These are phyloP conservation scores for Rhodamnia rubescens DNA, from an alignment of 345 rosid species.

Conservation along the genomic window DNA sequence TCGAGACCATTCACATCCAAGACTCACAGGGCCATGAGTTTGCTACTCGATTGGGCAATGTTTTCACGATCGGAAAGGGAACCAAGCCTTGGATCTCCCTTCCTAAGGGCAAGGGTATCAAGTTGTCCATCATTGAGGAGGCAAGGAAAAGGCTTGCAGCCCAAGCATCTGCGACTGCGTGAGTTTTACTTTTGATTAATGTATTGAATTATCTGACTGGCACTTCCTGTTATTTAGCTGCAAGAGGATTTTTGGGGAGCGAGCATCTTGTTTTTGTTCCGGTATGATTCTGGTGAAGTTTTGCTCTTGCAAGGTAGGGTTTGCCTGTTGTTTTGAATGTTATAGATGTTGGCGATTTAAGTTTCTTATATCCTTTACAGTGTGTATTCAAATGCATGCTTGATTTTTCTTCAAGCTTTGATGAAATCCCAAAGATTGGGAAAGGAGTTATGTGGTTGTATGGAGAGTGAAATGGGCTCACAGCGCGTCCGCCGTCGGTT, in stretches of 20 bases:
- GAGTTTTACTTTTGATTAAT: not conserved
- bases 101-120: slow-evolving; percentile 87
- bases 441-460: not conserved
- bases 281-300: not conserved
- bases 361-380: not conserved
- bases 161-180: slow-evolving; percentile 28
- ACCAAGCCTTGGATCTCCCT: slow-evolving; percentile 80
- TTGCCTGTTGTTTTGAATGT: not conserved
- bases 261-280: not conserved
- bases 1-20: slow-evolving; percentile 71
- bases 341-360: not conserved
- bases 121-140: slow-evolving; percentile 73
- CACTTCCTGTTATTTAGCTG: not conserved
- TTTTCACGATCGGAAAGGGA: slow-evolving; percentile 71
- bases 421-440: not conserved
- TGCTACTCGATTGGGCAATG: slow-evolving; percentile 76
- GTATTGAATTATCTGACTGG: not conserved
- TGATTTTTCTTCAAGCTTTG: not conserved
- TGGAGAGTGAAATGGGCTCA: not conserved
- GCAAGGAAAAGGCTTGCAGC: slow-evolving; percentile 70
- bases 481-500: not conserved
- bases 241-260: not conserved
- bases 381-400: not conserved
- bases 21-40: slow-evolving; percentile 74
- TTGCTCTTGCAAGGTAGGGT: not conserved